Conservation (phyloP, 192 early-diverging fungal species). For the Backusella luteola region DNA sequence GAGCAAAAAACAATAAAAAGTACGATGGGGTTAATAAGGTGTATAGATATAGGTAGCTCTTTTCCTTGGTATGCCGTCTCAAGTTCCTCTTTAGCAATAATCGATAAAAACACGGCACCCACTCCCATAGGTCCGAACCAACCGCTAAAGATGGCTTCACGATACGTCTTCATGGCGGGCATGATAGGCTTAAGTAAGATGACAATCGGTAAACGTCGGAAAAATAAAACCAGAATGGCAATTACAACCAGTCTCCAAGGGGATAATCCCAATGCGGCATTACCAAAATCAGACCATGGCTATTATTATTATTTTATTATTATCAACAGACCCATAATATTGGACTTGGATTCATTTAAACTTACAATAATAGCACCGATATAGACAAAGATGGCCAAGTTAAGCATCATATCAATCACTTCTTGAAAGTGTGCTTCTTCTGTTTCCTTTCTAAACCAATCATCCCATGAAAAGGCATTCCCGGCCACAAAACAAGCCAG, state of each 20-base stretch:
- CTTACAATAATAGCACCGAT: slow-evolving; percentile 71
- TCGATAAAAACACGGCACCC: slow-evolving; percentile 54
- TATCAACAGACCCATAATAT: neutral
- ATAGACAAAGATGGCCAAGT: slow-evolving; percentile 87
- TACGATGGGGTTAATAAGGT: slow-evolving; percentile 55
- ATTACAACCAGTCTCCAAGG: slow-evolving; percentile 70
- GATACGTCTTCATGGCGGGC: slow-evolving; percentile 66
- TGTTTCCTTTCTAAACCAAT: slow-evolving; percentile 85
- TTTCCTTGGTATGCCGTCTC: slow-evolving; percentile 14
- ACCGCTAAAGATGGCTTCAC: slow-evolving; percentile 79
- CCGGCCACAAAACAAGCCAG: slow-evolving; percentile 79
- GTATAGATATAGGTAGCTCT: slow-evolving; percentile 18
- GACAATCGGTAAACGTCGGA: slow-evolving; percentile 74
- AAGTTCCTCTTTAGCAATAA: slow-evolving; percentile 44
- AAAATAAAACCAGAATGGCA: slow-evolving; percentile 60
- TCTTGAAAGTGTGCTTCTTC: slow-evolving; percentile 86
- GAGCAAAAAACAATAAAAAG: slow-evolving; percentile 77
- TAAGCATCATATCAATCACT: slow-evolving; percentile 84
- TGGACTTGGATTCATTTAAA: neutral
- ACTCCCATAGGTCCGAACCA: slow-evolving; percentile 88
- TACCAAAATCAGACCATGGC: slow-evolving; percentile 67
- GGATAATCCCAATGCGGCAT: slow-evolving; percentile 48
- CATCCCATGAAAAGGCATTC: slow-evolving; percentile 85
- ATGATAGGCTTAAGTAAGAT: slow-evolving; percentile 62
- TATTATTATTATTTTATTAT: slow-evolving; percentile 1